Percentiles rank a stretch among this genome's conserved stretches.
Evolutionary conservation across 2,329 filamentous ascomycete genomes (phyloP).

Genomic region (Colletotrichum echinochloae): DNA sequence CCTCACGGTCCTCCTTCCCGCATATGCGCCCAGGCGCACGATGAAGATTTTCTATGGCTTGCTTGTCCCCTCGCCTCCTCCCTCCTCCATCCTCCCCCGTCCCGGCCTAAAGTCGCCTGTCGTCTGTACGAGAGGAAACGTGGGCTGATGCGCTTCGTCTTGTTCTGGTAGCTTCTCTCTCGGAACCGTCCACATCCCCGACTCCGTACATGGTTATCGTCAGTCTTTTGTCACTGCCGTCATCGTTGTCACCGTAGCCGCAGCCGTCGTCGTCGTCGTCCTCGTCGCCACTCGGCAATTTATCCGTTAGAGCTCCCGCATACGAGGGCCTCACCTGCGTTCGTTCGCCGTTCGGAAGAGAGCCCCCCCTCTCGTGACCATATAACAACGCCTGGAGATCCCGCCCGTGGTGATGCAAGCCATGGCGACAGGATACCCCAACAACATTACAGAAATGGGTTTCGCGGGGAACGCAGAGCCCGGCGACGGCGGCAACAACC

Average conservation of each 20-base stretch:
- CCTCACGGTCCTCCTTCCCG: not conserved
- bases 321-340: not conserved
- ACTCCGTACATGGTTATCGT: conserved; percentile 28
- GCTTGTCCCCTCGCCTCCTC: too few relatives aligned
- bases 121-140: conserved; percentile 10
- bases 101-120: conserved; percentile 14
- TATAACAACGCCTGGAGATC: not conserved
- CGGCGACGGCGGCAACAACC: not conserved
- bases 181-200: conserved; percentile 35
- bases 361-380: not conserved
- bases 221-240: not conserved
- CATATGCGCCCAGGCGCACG: conserved; percentile 6
- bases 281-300: not conserved
- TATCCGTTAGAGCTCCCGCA: too few relatives aligned
- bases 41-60: conserved; percentile 16
- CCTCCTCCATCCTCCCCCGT: not conserved
- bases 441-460: conserved; percentile 5
- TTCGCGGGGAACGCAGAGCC: not conserved
- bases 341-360: not conserved
- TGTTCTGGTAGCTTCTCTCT: conserved; percentile 36
- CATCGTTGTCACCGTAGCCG: not conserved
- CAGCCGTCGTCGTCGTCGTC: not conserved
- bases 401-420: conserved; percentile 15
- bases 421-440: too few relatives aligned
- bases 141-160: conserved; percentile 28